Evolutionary conservation across 2,329 filamentous ascomycete species (phyloP).

Genomic region (Cladosporium sphaerospermum): DNA sequence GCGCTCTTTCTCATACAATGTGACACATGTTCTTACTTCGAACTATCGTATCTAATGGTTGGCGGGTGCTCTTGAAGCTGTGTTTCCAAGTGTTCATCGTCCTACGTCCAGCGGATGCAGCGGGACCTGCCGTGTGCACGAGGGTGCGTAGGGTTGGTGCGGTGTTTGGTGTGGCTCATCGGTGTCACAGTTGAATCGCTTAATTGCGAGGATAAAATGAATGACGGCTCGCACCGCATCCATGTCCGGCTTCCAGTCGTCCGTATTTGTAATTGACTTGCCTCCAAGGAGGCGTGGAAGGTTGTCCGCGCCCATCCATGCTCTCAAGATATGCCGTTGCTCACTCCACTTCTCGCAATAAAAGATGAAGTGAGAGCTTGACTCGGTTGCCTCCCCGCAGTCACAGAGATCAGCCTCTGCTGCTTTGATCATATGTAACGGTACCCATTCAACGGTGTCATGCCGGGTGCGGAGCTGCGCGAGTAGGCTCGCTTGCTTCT

Average conservation of each 20-base stretch:
- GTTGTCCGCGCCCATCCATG: background rate
- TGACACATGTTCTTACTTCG: too few species aligned
- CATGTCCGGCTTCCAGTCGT: constrained; percentile 3
- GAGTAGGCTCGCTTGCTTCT: too few species aligned
- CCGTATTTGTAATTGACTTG: background rate
- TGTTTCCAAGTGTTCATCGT: constrained; percentile 1
- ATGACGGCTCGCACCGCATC: background rate
- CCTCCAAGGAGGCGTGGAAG: background rate
- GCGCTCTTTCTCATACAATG: too few species aligned
- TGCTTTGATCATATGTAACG: too few species aligned
- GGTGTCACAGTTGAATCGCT: background rate
- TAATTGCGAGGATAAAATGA: background rate
- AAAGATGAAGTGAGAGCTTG: too few species aligned
- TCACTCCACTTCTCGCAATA: background rate
- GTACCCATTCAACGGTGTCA: too few species aligned
- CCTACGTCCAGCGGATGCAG: background rate
- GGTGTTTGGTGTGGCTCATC: background rate
- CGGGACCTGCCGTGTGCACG: background rate
- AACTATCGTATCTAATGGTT: too few species aligned
- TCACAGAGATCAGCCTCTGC: too few species aligned
- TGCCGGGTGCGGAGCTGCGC: too few species aligned
- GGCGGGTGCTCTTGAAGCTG: too few species aligned
- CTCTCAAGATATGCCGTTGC: background rate
- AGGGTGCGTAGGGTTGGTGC: background rate
- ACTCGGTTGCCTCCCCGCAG: too few species aligned